A percentile compares a stretch with the other conserved stretches of the same genome.
Conservation (phyloP, 2,329 filamentous ascomycete species). For the Fonsecaea nubica region DNA sequence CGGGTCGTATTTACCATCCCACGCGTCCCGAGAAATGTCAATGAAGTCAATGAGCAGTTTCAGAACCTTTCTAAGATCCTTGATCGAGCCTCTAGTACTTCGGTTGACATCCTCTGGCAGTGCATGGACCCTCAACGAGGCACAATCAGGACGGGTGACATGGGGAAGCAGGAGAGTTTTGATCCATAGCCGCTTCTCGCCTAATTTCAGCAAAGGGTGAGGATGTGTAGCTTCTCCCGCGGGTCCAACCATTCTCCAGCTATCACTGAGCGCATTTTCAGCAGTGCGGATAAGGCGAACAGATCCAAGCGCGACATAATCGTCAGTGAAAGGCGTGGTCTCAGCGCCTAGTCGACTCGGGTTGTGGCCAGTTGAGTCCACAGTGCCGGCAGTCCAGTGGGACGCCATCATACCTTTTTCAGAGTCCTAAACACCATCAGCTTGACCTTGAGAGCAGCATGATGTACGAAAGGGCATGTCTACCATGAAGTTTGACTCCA, state of each 20-base stretch:
- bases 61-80: slow-evolving; percentile 46
- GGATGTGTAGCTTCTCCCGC: slow-evolving; percentile 25
- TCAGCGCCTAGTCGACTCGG: background rate
- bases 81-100: slow-evolving; percentile 45
- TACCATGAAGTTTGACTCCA: background rate
- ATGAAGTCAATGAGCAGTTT: slow-evolving; percentile 50
- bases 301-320: slow-evolving; percentile 38
- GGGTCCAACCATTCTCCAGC: slow-evolving; percentile 32
- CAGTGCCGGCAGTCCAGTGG: background rate
- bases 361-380: background rate
- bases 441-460: background rate
- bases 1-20: slow-evolving; percentile 45
- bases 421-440: background rate
- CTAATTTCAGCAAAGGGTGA: slow-evolving; percentile 24
- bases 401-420: background rate
- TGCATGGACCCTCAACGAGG: slow-evolving; percentile 48
- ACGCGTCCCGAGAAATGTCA: slow-evolving; percentile 49
- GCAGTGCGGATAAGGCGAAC: slow-evolving; percentile 31
- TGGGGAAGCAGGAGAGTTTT: slow-evolving; percentile 39
- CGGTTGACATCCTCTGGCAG: slow-evolving; percentile 51
- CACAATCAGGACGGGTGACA: slow-evolving; percentile 31
- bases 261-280: background rate
- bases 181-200: slow-evolving; percentile 49
- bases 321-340: slow-evolving; percentile 13
- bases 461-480: background rate